These are phyloP conservation scores for Neonectria magnoliae DNA, from an alignment of 2,329 filamentous ascomycete species.

Conservation along the genomic window DNA sequence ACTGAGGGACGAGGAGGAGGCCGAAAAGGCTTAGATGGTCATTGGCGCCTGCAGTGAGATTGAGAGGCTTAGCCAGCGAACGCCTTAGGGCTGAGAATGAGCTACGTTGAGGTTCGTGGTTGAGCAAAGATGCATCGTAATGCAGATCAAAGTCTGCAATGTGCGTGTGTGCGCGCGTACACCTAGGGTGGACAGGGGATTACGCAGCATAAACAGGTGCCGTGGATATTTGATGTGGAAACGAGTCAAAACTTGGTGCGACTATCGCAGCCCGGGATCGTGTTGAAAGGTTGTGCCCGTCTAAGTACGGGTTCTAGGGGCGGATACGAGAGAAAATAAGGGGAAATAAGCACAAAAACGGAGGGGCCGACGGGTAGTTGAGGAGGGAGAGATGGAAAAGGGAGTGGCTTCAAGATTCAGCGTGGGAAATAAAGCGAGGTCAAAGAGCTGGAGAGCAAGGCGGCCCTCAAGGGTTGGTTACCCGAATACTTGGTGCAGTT, in stretches of 20 bases:
- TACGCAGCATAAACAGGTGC: not conserved
- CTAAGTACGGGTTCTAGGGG: not conserved
- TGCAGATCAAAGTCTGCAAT: conserved; percentile 23
- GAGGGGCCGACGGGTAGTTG: not conserved
- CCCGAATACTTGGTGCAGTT: not conserved
- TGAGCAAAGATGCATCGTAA: conserved; percentile 31
- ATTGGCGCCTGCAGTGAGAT: conserved; percentile 20
- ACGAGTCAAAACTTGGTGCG: conserved; percentile 3
- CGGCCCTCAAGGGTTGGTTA: not conserved
- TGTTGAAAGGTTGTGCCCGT: conserved; percentile 1
- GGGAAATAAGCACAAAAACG: not conserved
- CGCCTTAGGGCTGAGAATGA: conserved; percentile 28
- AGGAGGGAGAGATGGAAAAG: not conserved
- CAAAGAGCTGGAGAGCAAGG: conserved; percentile 5
- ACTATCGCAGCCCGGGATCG: not conserved
- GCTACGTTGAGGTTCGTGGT: conserved; percentile 22
- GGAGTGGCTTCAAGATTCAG: not conserved
- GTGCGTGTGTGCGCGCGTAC: conserved; percentile 10
- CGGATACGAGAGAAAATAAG: not conserved
- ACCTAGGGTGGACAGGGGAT: conserved; percentile 6
- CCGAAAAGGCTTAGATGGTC: not conserved
- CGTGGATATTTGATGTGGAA: conserved; percentile 8
- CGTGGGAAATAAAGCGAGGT: conserved; percentile 9
- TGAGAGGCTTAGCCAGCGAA: conserved; percentile 16
- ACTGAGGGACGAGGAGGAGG: not conserved